Conservation (phyloP, 495 filamentous ascomycete genomes). For the Trichocladium antarcticum region DNA sequence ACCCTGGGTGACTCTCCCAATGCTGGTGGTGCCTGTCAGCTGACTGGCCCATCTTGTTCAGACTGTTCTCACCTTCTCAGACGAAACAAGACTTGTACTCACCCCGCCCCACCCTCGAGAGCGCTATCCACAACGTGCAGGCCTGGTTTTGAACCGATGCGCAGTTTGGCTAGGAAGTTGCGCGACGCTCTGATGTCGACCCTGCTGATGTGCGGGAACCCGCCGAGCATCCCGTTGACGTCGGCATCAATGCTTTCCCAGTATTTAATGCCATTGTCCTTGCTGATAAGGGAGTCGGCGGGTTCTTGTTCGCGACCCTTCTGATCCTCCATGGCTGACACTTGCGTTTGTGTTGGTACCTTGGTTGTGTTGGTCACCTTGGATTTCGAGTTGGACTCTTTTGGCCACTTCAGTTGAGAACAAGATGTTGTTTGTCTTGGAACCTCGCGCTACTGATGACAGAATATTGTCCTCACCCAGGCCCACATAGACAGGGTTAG, state of each 20-base stretch:
- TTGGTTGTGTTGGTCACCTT: no score
- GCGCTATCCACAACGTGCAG: constrained; percentile 21
- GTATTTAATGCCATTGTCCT: constrained; percentile 49
- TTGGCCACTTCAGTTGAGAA: no score
- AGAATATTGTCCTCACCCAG: no score
- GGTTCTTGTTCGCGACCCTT: neutral
- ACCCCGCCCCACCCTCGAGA: constrained; percentile 49
- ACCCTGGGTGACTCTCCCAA: constrained; percentile 46
- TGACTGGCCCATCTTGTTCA: neutral
- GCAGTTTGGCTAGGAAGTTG: constrained; percentile 67
- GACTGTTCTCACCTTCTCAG: no score
- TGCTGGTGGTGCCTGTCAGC: constrained; percentile 27
- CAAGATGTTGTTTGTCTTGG: no score
- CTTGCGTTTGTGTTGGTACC: no score
- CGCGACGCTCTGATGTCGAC: constrained; percentile 68
- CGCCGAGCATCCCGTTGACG: constrained; percentile 74
- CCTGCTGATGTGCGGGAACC: constrained; percentile 48
- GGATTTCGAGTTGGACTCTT: no score
- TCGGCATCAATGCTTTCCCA: constrained; percentile 64
- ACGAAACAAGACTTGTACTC: no score
- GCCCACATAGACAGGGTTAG: no score
- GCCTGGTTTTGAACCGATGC: constrained; percentile 35
- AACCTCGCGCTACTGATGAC: no score
- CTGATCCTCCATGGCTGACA: neutral
- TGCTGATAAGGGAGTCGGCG: constrained; percentile 42